Base-by-base conservation (phyloP, 106 monocot genomes). In the Triglochin maritima region DNA sequence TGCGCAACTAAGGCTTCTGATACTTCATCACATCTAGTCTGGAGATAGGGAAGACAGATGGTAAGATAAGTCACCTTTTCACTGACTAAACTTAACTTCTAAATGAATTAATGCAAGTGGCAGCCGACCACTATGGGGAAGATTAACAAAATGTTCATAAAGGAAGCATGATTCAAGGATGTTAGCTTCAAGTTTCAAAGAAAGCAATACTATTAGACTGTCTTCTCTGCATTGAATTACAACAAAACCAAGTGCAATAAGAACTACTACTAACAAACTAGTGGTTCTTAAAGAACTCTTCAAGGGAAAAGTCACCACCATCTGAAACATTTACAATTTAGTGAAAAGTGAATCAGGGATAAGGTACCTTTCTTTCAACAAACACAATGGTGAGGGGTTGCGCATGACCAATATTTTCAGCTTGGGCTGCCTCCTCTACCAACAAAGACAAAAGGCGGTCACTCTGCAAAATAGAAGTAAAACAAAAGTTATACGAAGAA, bases 11-110 rank as follows among this genome's bases (percentile, higher is more conserved):
- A 62, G 17, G 85, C 81, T 72, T 85, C 78, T n/a, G 69, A 74
- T 44, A 85, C 72, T 54, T 85, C 85, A 72, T 85, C 78, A 62
- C 85, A 85, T 78, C 72, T 85, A 50, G 85, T 72, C 85, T 85
- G 78, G 50, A 67, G 67, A 44, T 60, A 54, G 8, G 54, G 29
- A 29, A 29, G 29, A 29, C 29, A 29, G 0, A 29, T 0, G 29
- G 29, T 29, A 29, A 29, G 29, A 29, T 29, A 29, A 29, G 29
- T 29, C 29, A 29, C 29, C 29, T 29, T 29, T 29, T 29, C 29
- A 29, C 29, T 29, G 29, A 29, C 29, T 29, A 29, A 29, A 29
- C 29, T 29, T 29, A 29, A 29, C 29, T 29, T 29, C 29, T 29
- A 29, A 29, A 29, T 29, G 29, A 29, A 29, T 29, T 29, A 29